These are phyloP conservation scores for Abelmoschus esculentus DNA, from an alignment of 345 rosid species.

Conservation along the genomic window DNA sequence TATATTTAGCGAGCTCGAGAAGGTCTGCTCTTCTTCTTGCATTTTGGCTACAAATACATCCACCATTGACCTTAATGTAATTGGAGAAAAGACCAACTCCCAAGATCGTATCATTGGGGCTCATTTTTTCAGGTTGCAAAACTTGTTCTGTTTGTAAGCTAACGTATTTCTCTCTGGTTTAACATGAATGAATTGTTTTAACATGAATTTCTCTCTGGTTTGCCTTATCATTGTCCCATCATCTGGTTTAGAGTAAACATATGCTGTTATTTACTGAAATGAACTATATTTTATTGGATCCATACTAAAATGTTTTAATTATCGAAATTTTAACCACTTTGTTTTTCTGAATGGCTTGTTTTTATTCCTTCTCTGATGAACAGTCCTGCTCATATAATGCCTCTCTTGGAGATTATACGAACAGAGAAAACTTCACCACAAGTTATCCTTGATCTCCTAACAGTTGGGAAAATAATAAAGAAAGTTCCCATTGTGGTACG, in stretches of 20 bases:
- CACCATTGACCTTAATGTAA: constrained; percentile 58
- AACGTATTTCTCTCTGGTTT: neutral
- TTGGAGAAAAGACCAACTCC: constrained; percentile 75
- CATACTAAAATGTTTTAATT: neutral
- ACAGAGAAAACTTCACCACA: constrained; percentile 80
- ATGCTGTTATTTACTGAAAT: neutral
- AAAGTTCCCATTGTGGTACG: constrained; percentile 93
- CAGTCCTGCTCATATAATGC: constrained; percentile 97
- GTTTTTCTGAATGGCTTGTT: neutral
- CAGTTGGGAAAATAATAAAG: constrained; percentile 75
- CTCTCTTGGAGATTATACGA: constrained; percentile 87
- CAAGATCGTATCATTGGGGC: constrained; percentile 90
- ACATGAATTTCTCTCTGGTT: neutral
- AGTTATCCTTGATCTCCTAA: constrained; percentile 80
- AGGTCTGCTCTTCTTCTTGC: constrained; percentile 70
- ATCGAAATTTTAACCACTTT: neutral
- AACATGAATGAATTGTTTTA: neutral
- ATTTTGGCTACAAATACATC: constrained; percentile 92
- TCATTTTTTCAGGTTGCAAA: constrained; percentile 81
- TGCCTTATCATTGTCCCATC: neutral
- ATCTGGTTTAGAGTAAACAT: neutral
- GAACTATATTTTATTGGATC: neutral
- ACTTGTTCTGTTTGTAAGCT: neutral
- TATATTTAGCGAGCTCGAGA: constrained; percentile 73
- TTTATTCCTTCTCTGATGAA: constrained; percentile 17